phyloP scores from a whole-genome alignment of 106 monocot species.

The Dioscorea dumetorum region DNA sequence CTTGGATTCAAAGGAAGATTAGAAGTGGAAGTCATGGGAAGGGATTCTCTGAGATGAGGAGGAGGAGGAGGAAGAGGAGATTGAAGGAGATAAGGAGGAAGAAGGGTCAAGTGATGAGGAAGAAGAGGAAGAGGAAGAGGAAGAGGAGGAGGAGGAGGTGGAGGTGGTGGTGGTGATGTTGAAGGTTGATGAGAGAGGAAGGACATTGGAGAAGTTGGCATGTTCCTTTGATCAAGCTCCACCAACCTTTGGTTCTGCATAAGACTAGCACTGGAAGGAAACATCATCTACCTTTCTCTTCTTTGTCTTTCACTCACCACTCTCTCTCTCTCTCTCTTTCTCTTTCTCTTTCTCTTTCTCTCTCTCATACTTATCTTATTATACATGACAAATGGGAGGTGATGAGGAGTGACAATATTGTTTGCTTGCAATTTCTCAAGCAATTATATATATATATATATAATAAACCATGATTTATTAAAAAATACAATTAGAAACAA shows the following conservation, averaged over 20 bases:
- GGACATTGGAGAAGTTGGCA: slow-evolving; percentile 10
- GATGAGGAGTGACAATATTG: not conserved
- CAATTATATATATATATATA: not conserved
- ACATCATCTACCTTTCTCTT: slow-evolving; percentile 4
- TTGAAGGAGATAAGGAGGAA: no score
- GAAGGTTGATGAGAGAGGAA: slow-evolving; percentile 10
- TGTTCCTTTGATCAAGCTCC: slow-evolving; percentile 1
- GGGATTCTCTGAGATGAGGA: no score
- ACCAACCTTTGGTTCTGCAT: slow-evolving; percentile 13
- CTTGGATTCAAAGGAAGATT: no score
- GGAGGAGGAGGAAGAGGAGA: no score
- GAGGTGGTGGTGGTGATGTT: not conserved
- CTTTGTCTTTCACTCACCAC: not conserved
- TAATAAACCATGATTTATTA: no score
- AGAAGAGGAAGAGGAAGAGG: no score
- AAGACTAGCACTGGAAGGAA: slow-evolving; percentile 11
- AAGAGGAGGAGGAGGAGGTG: not conserved
- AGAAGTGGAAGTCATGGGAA: no score
- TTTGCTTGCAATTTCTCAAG: not conserved
- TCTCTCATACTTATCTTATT: not conserved
- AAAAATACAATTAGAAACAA: no score
- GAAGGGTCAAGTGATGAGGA: no score
- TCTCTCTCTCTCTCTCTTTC: not conserved
- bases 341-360: not conserved
- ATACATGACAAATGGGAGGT: slow-evolving; percentile 8